Evolutionary conservation across 164 flowering plant species (phyloP).

Genomic region (Dillenia suffruticosa): DNA sequence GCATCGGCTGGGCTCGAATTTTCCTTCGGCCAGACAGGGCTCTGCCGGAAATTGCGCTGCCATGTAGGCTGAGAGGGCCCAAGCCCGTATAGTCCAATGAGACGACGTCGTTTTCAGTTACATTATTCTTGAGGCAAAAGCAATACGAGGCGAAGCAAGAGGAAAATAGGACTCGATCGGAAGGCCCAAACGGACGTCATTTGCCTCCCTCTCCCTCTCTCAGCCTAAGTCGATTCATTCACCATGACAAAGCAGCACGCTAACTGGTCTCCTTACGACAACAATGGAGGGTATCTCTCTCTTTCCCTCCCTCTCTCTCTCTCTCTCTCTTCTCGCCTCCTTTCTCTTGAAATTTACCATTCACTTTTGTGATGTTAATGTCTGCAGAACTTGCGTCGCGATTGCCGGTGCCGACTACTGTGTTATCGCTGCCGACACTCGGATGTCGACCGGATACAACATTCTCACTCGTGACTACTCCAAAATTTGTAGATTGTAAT

Average conservation of each 20-base stretch:
- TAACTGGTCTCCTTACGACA: slow-evolving; percentile 86
- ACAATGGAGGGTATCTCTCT: slow-evolving; percentile 81
- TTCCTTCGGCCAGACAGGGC: too few species aligned
- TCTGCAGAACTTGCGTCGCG: slow-evolving; percentile 78
- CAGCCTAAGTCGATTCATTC: not conserved
- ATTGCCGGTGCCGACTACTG: slow-evolving; percentile 94
- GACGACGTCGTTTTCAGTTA: too few species aligned
- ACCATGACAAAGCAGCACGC: slow-evolving; percentile 70
- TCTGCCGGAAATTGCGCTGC: too few species aligned
- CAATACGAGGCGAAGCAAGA: too few species aligned
- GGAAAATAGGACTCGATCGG: too few species aligned
- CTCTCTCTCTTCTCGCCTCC: slow-evolving; percentile 1
- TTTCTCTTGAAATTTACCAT: not conserved
- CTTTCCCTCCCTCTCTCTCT: not conserved
- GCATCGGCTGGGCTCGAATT: too few species aligned
- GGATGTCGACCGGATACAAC: slow-evolving; percentile 93
- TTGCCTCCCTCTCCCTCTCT: slow-evolving; percentile 3
- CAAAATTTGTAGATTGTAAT: slow-evolving; percentile 69
- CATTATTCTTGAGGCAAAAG: too few species aligned
- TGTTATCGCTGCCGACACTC: slow-evolving; percentile 92
- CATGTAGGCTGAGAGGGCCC: too few species aligned
- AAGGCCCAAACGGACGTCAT: not conserved
- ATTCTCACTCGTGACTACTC: slow-evolving; percentile 93
- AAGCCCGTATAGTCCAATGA: too few species aligned
- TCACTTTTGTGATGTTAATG: not conserved